phyloP scores from a whole-genome alignment of 1,284 basidiomycete species.

The Pseudozyma flocculosa region DNA sequence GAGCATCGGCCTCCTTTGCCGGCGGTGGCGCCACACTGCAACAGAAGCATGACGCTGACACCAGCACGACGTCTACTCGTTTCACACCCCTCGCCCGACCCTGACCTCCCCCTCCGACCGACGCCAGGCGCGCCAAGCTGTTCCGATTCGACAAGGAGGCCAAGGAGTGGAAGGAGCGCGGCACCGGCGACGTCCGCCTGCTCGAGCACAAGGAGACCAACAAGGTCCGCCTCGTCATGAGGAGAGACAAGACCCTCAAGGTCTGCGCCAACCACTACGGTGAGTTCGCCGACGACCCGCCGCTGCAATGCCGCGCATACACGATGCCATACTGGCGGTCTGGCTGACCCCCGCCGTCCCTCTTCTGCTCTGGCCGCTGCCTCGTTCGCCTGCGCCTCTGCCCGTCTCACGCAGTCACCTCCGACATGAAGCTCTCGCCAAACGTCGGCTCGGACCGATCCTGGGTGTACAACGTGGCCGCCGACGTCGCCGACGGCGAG shows the following conservation, averaged over 20 bases:
- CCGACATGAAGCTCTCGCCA: conserved; percentile 91
- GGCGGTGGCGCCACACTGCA: neutral
- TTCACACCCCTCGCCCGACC: no score
- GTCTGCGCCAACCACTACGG: conserved; percentile 98
- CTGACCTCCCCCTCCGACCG: no score
- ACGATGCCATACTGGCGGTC: neutral
- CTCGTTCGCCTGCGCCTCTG: neutral
- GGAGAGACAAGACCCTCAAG: conserved; percentile 99
- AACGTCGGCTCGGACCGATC: conserved; percentile 99
- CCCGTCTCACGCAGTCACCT: conserved; percentile 66
- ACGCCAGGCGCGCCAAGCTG: conserved; percentile 89
- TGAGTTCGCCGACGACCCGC: conserved; percentile 66
- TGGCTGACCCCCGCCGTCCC: no score
- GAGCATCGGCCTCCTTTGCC: conserved; percentile 55
- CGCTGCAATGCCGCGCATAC: neutral
- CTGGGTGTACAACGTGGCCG: conserved; percentile 91
- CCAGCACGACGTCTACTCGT: no score
- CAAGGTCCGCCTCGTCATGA: conserved; percentile 96
- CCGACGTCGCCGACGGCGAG: conserved; percentile 80
- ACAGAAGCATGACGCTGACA: no score
- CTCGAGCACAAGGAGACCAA: conserved; percentile 75
- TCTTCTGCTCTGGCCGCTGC: no score
- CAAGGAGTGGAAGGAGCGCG: conserved; percentile 95
- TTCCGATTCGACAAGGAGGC: conserved; percentile 85
- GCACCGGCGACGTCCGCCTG: conserved; percentile 55